Evolutionary conservation across 306 rosid genomes (phyloP).

Genomic region (Morella rubra): DNA sequence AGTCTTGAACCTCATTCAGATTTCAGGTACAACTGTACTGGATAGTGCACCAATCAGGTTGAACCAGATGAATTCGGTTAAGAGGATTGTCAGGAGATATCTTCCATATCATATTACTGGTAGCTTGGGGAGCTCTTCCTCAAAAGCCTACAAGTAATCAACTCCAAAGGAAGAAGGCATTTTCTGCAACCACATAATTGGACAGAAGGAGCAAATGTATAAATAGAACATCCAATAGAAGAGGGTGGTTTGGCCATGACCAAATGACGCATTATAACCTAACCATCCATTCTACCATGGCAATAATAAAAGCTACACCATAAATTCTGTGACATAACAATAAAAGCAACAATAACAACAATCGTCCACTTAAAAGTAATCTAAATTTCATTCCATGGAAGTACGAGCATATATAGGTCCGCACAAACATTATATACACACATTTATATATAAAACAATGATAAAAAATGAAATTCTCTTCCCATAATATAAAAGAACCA

Average conservation of each 20-base stretch:
- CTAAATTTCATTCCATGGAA: background rate
- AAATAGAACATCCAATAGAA: background rate
- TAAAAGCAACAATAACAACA: background rate
- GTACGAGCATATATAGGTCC: background rate
- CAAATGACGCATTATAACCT: background rate
- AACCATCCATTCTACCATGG: background rate
- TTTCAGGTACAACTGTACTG: background rate
- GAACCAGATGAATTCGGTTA: slow-evolving; percentile 33
- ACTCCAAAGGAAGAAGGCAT: background rate
- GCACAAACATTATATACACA: background rate
- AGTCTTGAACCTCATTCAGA: background rate
- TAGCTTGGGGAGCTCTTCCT: slow-evolving; percentile 93
- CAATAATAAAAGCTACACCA: background rate
- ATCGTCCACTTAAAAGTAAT: background rate
- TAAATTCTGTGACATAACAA: background rate
- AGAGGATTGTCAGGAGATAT: slow-evolving; percentile 99
- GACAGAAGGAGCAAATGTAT: background rate
- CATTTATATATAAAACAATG: background rate
- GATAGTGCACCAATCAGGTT: background rate
- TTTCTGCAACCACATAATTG: background rate
- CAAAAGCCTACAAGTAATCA: slow-evolving; percentile 68
- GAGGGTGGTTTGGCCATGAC: background rate
- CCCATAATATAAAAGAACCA: background rate
- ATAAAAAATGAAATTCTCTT: too few species aligned
- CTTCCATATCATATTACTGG: too few species aligned